Base-by-base conservation (phyloP, 352 stramenopile species). In the Pythium utonaiense region DNA sequence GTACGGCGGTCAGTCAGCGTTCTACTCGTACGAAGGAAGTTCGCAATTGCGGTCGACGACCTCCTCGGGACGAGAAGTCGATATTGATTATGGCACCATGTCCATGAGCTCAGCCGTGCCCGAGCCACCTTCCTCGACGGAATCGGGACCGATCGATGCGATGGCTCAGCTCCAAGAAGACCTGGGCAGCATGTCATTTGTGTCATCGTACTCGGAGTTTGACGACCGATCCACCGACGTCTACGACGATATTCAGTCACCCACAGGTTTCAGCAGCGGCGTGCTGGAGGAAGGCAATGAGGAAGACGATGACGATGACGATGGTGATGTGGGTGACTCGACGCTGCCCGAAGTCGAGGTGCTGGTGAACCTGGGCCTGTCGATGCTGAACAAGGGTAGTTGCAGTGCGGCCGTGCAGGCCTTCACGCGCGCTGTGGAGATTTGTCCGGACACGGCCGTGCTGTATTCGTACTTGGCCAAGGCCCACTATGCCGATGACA, bases 361-460 rank as follows among this genome's bases (percentile, higher is more conserved):
- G 48, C 71, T 95, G 25, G 77, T 93, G 61, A 92, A 79, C 42
- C 69, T 95, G 17, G 86, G 86, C 1, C 64, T 89, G 25, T 78
- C 85, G 30, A 89, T 95, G 82, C 81, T 93, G 64, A 80, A 91
- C 63, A 91, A 92, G 50, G 86, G 86, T 19, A 88, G 80, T 51
- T 69, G 73, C 34, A 91, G 76, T 47, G 86, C 78, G 1, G 86
- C 86, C 9, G 83, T 91, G 30, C 81, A 91, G 59, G 86, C 86
- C 22, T 95, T 95, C 58, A 75, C 83, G 34, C 86, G 83, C n/a
- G 86, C 86, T 0, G 79, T 90, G 9, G 86, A 95, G 67, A 89
- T 95, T 53, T 80, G 83, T 48, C 83, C 83, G 12, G 75, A 87
- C 19, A 78, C 88, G 40, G 77, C 77, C 9, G 72, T 80, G n/a